Percentiles rank a stretch among this genome's conserved stretches.
Evolutionary conservation across 2,329 filamentous ascomycete genomes (phyloP).

Genomic region (Penicillium olsonii): DNA sequence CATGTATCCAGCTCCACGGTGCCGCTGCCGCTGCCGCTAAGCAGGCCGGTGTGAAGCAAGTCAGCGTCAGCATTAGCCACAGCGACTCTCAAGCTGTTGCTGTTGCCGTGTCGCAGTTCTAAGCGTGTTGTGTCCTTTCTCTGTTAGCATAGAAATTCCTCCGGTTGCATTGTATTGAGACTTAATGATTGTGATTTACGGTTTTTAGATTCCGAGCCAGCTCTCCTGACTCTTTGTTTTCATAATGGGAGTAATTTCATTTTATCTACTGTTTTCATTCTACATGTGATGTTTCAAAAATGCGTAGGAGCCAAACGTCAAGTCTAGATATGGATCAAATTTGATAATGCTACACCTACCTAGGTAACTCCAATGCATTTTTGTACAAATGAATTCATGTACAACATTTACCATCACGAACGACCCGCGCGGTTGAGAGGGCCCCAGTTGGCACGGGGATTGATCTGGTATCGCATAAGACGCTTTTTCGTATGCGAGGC

Average conservation of each 20-base stretch:
- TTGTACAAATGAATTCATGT: not conserved
- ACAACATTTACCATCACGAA: constrained; percentile 1
- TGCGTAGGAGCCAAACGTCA: not conserved
- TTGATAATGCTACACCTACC: not conserved
- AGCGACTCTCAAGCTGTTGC: constrained; percentile 92
- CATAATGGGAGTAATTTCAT: constrained; percentile 30
- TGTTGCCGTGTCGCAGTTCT: constrained; percentile 83
- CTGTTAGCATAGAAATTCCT: constrained; percentile 16
- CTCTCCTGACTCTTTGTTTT: constrained; percentile 28
- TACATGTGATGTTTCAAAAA: too few relatives aligned
- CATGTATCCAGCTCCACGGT: constrained; percentile 70
- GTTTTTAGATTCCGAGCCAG: constrained; percentile 22
- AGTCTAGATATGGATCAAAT: not conserved
- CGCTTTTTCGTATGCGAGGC: constrained; percentile 58
- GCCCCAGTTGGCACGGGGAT: constrained; percentile 92
- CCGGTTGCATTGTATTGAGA: constrained; percentile 17
- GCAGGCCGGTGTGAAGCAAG: constrained; percentile 80
- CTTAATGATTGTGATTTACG: constrained; percentile 31
- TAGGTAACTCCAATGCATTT: not conserved
- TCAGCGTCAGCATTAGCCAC: constrained; percentile 94
- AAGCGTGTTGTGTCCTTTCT: constrained; percentile 15
- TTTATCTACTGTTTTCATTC: constrained; percentile 12
- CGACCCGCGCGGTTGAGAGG: constrained; percentile 62
- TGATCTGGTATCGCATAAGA: constrained; percentile 83
- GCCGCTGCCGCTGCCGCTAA: constrained; percentile 81